Evolutionary conservation across 129 eudicot species (phyloP).

Genomic region (Flaveria robusta): DNA sequence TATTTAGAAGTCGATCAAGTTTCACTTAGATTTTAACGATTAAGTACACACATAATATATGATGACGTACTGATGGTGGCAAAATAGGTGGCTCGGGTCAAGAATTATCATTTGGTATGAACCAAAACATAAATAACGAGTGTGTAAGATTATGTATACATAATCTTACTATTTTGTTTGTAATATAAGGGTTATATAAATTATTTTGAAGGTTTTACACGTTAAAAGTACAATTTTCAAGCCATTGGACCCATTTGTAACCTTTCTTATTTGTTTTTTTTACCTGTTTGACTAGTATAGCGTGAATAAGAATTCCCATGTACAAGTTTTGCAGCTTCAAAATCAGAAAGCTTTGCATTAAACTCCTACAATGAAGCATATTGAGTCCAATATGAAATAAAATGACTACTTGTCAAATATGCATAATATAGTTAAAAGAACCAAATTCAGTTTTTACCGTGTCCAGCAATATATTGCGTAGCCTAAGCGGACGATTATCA

Average conservation of each 20-base stretch:
- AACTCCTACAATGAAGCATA: conserved; percentile 19
- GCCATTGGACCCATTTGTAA: not conserved
- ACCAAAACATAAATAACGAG: not conserved
- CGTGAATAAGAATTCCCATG: not conserved
- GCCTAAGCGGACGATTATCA: conserved; percentile 1
- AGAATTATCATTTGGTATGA: conserved; percentile 3
- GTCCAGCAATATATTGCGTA: conserved; percentile 27
- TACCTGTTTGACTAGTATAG: not conserved
- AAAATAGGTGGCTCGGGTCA: not conserved
- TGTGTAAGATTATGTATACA: not conserved
- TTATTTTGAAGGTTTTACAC: no score
- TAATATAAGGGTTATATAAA: not conserved
- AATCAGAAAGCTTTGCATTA: conserved; percentile 38
- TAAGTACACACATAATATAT: not conserved
- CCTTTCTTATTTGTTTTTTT: not conserved
- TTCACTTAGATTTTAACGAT: not conserved
- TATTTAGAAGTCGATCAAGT: not conserved
- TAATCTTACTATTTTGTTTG: not conserved
- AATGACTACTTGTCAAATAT: not conserved
- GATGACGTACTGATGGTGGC: not conserved
- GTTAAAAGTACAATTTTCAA: not conserved
- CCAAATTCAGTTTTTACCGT: not conserved
- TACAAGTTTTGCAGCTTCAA: conserved; percentile 22
- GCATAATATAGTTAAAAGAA: not conserved
- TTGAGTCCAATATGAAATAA: not conserved